phyloP scores from a whole-genome alignment of 2,329 filamentous ascomycete genomes.

The Alternaria gaisen region DNA sequence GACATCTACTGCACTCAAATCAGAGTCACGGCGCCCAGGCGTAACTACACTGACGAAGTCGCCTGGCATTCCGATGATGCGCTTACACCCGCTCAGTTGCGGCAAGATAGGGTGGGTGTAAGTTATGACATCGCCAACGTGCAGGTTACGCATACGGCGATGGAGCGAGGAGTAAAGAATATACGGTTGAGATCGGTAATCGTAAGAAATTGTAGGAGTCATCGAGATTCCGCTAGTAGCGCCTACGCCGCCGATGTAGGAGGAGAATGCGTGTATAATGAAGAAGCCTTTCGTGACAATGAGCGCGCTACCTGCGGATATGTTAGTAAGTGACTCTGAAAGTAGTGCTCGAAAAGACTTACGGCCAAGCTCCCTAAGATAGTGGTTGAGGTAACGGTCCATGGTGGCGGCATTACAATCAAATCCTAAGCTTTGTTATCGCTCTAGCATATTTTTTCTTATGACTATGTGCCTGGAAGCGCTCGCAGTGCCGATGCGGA shows the following conservation, averaged over 20 bases:
- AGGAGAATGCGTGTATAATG: constrained; percentile 47
- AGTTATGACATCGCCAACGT: constrained; percentile 84
- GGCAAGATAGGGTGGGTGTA: constrained; percentile 75
- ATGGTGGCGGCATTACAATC: constrained; percentile 33
- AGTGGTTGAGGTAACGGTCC: constrained; percentile 22
- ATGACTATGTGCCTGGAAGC: neutral
- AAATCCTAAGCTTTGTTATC: constrained; percentile 20
- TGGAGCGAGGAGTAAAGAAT: constrained; percentile 41
- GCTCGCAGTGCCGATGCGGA: constrained; percentile 5
- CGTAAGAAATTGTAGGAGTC: constrained; percentile 76
- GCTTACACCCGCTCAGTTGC: constrained; percentile 74
- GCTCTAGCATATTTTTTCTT: constrained; percentile 20
- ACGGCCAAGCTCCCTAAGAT: constrained; percentile 13
- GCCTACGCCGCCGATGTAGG: constrained; percentile 69
- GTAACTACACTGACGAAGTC: constrained; percentile 77
- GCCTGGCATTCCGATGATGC: constrained; percentile 67
- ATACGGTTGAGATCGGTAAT: constrained; percentile 21
- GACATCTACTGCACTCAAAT: constrained; percentile 29
- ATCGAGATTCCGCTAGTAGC: constrained; percentile 79
- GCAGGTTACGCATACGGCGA: constrained; percentile 66
- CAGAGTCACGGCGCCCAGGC: constrained; percentile 55
- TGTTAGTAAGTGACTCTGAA: constrained; percentile 9
- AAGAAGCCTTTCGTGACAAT: constrained; percentile 27
- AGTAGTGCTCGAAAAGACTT: constrained; percentile 1
- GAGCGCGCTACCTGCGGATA: constrained; percentile 18